Base-by-base conservation (phyloP, 768 basidiomycete species). In the Lentinula sp. region DNA sequence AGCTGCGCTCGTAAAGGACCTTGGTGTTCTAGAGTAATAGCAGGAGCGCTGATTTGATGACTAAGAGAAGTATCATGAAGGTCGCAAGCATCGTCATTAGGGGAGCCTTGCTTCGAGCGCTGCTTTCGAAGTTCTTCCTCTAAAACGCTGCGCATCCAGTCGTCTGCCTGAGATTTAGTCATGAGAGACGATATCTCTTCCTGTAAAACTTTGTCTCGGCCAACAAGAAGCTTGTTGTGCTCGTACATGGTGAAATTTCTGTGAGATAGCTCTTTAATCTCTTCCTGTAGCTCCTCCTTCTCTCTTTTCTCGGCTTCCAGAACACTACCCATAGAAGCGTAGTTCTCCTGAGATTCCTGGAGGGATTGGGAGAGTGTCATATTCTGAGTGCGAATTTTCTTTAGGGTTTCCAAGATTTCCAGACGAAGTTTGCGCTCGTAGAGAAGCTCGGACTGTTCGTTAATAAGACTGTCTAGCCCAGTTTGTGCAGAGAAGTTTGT, bases 341-440 rank as follows among this genome's bases (percentile, higher is more conserved):
- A 65, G 5, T 64, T 58, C 5, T 65, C 66, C n/a, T 66, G 59
- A 31, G 64, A 58, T 56, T 69, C 62, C 15, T 64, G 63, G 16
- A 68, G 51, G 5, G 66, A 65, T 34, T 68, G 69, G 15, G 69
- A 59, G n/a, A 70, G 42, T 18, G 57, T 52, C 49, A 62, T 62
- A 57, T 70, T 70, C 50, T 70, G 68, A 1, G 67, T 64, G 4
- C 69, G 64, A 43, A 70, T 63, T 53, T 69, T 68, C 61, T 70
- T 68, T 37, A 70, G 65, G 28, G 66, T 59, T 28, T 66, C 66
- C 10, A 67, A 64, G 3, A 67, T 62, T 45, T 70, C 69, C 32
- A 64, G 63, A 46, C 66, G 63, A 31, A 70, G 58, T 50, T 65
- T 63, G 31, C 66, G 66, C 52, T 70, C 69, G 43, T 67, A 67